phyloP scores from a whole-genome alignment of 257 asterid genomes.

The Solanum microdontum region DNA sequence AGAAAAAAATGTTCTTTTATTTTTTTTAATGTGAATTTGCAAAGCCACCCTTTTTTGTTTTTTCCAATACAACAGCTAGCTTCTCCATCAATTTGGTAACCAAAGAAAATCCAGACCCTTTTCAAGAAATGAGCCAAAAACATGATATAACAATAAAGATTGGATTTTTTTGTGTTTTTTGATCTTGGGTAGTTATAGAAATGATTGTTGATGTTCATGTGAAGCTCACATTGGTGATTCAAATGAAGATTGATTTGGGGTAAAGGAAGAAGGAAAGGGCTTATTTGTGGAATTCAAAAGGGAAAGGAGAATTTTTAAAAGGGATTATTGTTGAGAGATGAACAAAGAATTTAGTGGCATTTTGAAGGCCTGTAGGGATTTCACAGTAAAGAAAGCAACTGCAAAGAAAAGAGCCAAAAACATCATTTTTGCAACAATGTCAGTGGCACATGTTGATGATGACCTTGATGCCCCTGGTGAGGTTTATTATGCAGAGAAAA shows the following conservation, averaged over 20 bases:
- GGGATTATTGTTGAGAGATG: constrained; percentile 34
- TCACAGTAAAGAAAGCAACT: constrained; percentile 43
- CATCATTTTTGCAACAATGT: constrained; percentile 51
- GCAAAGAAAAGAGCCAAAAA: constrained; percentile 36
- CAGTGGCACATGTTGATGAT: constrained; percentile 90
- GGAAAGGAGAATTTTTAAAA: not conserved
- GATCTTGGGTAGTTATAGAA: not conserved
- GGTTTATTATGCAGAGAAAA: constrained; percentile 43
- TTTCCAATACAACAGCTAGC: not conserved
- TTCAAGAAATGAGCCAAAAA: not conserved
- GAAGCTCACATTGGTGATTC: constrained; percentile 14
- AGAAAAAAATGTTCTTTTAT: not conserved
- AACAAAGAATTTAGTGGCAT: constrained; percentile 70
- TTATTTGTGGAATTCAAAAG: not conserved
- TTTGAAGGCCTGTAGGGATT: constrained; percentile 64
- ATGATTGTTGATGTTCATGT: constrained; percentile 6
- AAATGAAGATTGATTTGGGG: constrained; percentile 34
- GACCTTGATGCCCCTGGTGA: constrained; percentile 30
- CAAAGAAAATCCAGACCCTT: not conserved
- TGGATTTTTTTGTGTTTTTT: not conserved
- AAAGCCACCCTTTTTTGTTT: not conserved
- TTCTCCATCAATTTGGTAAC: not conserved
- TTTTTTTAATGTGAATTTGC: constrained; percentile 6
- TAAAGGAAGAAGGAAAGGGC: not conserved
- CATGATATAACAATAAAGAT: not conserved